These are phyloP conservation scores for Melaleuca alternifolia DNA, from an alignment of 345 rosid genomes.

Conservation along the genomic window DNA sequence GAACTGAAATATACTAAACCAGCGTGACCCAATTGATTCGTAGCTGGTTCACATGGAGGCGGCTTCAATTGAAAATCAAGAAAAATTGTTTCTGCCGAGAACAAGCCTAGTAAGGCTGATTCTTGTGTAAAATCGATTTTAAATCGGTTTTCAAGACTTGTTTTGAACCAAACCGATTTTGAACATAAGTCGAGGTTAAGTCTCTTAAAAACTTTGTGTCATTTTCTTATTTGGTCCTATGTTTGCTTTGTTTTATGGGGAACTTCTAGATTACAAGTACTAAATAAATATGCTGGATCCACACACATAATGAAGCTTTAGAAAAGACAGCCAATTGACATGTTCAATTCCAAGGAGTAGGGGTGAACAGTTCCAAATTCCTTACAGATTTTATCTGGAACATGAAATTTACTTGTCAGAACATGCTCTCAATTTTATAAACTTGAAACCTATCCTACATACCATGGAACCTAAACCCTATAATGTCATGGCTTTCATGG, in stretches of 20 bases:
- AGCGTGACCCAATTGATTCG: not conserved
- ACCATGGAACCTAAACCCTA: no score
- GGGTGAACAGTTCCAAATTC: no score
- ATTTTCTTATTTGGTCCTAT: not conserved
- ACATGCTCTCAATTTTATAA: no score
- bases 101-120: not conserved
- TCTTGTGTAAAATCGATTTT: not conserved
- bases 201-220: not conserved
- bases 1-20: not conserved
- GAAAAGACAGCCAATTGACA: not conserved
- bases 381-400: no score
- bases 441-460: no score
- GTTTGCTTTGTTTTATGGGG: not conserved
- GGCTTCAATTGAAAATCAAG: rapidly evolving
- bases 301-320: not conserved
- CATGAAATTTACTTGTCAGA: no score
- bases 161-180: not conserved
- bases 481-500: no score
- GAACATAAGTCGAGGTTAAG: not conserved
- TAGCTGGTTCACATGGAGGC: not conserved
- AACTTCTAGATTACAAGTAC: not conserved
- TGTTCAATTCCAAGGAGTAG: no score
- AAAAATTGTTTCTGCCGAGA: not conserved
- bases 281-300: not conserved
- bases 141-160: not conserved